Conservation (phyloP, 352 stramenopile genomes). For the Halophytophthora polymorphica region DNA sequence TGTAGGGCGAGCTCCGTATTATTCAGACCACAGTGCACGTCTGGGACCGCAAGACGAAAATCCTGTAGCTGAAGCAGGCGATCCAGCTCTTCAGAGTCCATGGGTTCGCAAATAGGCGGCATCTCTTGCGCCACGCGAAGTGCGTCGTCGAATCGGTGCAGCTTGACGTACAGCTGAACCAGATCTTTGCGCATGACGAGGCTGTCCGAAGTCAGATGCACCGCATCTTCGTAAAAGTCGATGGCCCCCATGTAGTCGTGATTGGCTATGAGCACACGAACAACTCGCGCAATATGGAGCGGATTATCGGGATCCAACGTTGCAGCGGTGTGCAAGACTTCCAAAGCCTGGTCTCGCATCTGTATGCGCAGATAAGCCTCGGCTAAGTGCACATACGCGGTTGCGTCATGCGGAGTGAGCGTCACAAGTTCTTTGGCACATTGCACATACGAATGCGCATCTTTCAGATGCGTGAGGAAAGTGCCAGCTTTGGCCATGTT, state of each 20-base stretch:
- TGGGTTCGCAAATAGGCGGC: slow-evolving; percentile 16
- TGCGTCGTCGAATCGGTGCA: slow-evolving; percentile 84
- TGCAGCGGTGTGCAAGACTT: slow-evolving; percentile 66
- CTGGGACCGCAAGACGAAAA: slow-evolving; percentile 74
- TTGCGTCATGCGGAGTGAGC: slow-evolving; percentile 58
- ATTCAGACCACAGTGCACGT: slow-evolving; percentile 70
- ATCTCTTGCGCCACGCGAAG: slow-evolving; percentile 76
- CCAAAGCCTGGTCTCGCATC: slow-evolving; percentile 85
- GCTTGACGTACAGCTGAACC: slow-evolving; percentile 85
- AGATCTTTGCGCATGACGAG: slow-evolving; percentile 88
- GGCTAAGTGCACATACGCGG: slow-evolving; percentile 82
- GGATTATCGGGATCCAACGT: slow-evolving; percentile 60
- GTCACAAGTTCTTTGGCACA: slow-evolving; percentile 90
- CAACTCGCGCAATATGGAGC: slow-evolving; percentile 84
- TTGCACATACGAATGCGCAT: slow-evolving; percentile 87
- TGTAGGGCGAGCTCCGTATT: slow-evolving; percentile 77
- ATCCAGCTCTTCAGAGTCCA: slow-evolving; percentile 64
- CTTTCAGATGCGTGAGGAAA: slow-evolving; percentile 89
- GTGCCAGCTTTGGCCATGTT: slow-evolving; percentile 94
- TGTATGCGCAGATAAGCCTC: slow-evolving; percentile 93
- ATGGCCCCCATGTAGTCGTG: slow-evolving; percentile 93
- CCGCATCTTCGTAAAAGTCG: slow-evolving; percentile 91
- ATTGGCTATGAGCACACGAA: slow-evolving; percentile 88
- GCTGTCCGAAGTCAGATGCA: slow-evolving; percentile 76
- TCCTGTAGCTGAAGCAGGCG: slow-evolving; percentile 68